phyloP scores from a whole-genome alignment of 371 early-diverging fungal species.

The Apophysomyces trapeziformis region DNA sequence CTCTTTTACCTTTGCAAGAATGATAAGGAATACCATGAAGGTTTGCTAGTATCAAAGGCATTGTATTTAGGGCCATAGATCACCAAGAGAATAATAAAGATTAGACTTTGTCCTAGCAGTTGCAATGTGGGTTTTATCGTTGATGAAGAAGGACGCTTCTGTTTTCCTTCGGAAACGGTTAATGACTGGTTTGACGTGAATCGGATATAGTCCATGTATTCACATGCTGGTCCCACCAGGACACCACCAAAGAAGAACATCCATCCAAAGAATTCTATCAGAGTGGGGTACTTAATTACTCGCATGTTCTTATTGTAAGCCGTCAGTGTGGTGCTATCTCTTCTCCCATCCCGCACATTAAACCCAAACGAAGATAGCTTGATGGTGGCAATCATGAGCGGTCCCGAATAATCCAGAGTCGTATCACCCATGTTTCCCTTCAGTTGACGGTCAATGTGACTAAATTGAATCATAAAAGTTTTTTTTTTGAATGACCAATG shows the following conservation, averaged over 20 bases:
- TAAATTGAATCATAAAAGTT: slow-evolving; percentile 18
- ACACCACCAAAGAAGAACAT: slow-evolving; percentile 88
- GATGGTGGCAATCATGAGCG: slow-evolving; percentile 91
- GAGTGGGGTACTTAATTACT: slow-evolving; percentile 63
- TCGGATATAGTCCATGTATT: slow-evolving; percentile 71
- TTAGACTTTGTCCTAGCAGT: neutral
- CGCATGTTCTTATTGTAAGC: slow-evolving; percentile 68
- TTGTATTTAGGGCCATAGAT: neutral
- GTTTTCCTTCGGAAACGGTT: slow-evolving; percentile 28
- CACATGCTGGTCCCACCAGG: slow-evolving; percentile 87
- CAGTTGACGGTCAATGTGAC: slow-evolving; percentile 66
- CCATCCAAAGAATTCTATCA: slow-evolving; percentile 87
- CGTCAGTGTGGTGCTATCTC: slow-evolving; percentile 28
- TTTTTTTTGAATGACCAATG: too few relatives aligned
- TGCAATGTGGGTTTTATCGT: slow-evolving; percentile 24
- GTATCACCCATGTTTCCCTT: slow-evolving; percentile 54
- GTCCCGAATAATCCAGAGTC: slow-evolving; percentile 82
- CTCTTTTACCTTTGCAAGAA: neutral
- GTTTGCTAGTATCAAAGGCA: neutral
- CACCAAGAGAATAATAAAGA: neutral
- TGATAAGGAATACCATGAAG: neutral
- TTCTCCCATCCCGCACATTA: slow-evolving; percentile 51
- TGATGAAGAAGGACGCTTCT: slow-evolving; percentile 19
- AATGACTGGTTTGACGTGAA: slow-evolving; percentile 42
- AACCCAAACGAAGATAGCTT: slow-evolving; percentile 90